Conservation (phyloP, 768 basidiomycete genomes). For the Tremella fuciformis region DNA sequence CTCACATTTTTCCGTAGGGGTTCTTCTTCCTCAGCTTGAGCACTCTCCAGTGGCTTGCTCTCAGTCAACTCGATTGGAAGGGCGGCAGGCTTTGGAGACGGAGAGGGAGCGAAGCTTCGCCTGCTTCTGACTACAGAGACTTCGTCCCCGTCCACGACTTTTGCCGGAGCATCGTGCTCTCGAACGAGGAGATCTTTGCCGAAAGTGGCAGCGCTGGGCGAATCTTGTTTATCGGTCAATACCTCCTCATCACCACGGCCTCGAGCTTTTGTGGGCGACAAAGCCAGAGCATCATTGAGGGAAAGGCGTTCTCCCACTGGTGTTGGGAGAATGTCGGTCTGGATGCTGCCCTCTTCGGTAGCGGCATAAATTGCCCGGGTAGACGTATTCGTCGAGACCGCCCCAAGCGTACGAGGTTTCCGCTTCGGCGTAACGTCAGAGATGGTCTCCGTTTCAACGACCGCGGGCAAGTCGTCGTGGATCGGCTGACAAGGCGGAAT, state of each 20-base stretch:
- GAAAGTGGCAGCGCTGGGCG: not conserved
- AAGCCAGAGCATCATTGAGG: not conserved
- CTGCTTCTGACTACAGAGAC: too few relatives aligned
- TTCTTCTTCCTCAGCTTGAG: too few relatives aligned
- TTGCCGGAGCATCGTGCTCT: not conserved
- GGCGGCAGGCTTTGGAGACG: too few relatives aligned
- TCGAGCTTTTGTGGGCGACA: not conserved
- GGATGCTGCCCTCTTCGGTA: not conserved
- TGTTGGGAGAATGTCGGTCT: not conserved
- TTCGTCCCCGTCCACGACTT: not conserved
- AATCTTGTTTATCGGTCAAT: not conserved
- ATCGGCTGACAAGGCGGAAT: not conserved
- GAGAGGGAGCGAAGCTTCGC: too few relatives aligned
- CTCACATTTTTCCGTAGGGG: too few relatives aligned
- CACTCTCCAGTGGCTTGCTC: too few relatives aligned
- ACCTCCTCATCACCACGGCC: slow-evolving; percentile 4
- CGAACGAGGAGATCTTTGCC: not conserved
- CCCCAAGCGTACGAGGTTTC: not conserved
- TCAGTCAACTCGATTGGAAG: too few relatives aligned
- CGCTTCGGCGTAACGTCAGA: not conserved
- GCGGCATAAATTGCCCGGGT: not conserved
- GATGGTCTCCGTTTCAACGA: not conserved
- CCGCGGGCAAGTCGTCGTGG: not conserved
- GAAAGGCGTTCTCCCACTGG: too few relatives aligned
- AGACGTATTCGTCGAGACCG: not conserved